Percentiles rank a stretch among this genome's conserved stretches.
Conservation (phyloP, 1,284 basidiomycete species). For the Cryptococcus hybrid region DNA sequence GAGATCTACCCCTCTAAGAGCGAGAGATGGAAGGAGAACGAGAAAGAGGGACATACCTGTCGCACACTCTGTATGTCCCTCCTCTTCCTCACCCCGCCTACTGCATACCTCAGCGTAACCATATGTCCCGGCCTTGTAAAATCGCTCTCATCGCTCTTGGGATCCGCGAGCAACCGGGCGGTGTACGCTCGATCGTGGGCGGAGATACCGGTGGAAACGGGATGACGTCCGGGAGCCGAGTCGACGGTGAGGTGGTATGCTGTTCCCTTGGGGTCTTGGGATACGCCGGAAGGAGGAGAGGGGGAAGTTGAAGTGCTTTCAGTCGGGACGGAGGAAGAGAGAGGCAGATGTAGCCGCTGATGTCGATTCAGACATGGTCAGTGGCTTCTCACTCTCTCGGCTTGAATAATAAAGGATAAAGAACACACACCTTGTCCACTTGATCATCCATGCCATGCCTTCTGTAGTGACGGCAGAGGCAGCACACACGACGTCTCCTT, state of each 20-base stretch:
- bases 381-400: too few relatives aligned
- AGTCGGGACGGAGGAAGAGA: slow-evolving; percentile 75
- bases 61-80: slow-evolving; percentile 88
- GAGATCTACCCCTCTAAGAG: neutral
- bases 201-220: slow-evolving; percentile 85
- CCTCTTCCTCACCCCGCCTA: slow-evolving; percentile 79
- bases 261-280: slow-evolving; percentile 82
- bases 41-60: slow-evolving; percentile 54
- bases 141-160: slow-evolving; percentile 59
- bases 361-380: neutral
- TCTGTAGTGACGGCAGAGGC: slow-evolving; percentile 79
- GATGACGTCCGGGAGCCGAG: slow-evolving; percentile 59
- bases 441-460: slow-evolving; percentile 99
- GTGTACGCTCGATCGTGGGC: slow-evolving; percentile 92
- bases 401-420: neutral
- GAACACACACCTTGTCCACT: slow-evolving; percentile 76
- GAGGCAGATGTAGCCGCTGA: slow-evolving; percentile 92
- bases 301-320: slow-evolving; percentile 78
- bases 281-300: slow-evolving; percentile 73
- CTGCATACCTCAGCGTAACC: slow-evolving; percentile 84
- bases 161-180: slow-evolving; percentile 71
- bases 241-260: slow-evolving; percentile 98
- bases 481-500: slow-evolving; percentile 88
- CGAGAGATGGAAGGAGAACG: neutral
- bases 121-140: slow-evolving; percentile 94